A percentile compares a stretch with the other conserved stretches of the same genome.
Conservation (phyloP, 1,284 basidiomycete genomes). For the Fomes fomentarius region DNA sequence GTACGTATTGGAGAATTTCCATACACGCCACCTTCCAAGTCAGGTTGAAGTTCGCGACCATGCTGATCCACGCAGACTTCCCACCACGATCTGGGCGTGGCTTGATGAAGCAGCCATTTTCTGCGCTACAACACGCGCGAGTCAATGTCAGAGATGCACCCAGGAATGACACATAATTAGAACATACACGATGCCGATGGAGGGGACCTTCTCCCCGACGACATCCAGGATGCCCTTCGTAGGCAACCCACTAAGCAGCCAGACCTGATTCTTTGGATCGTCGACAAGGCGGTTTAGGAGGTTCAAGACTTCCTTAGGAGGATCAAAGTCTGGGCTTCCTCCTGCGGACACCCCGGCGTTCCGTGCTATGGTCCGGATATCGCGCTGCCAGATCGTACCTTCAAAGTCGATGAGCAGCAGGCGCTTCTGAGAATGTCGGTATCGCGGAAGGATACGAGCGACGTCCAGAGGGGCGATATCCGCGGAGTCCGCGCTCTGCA, state of each 20-base stretch:
- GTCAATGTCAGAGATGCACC: background rate
- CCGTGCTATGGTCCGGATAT: conserved; percentile 43
- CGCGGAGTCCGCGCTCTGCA: conserved; percentile 36
- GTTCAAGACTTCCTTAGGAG: conserved; percentile 58
- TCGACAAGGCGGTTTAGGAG: conserved; percentile 64
- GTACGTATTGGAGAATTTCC: conserved; percentile 81
- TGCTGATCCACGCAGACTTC: conserved; percentile 67
- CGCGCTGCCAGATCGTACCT: conserved; percentile 70
- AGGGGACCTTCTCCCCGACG: conserved; percentile 61
- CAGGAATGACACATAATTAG: conserved; percentile 38
- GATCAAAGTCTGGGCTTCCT: conserved; percentile 38
- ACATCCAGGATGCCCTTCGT: conserved; percentile 65
- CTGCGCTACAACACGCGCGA: conserved; percentile 53
- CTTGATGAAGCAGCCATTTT: conserved; percentile 88
- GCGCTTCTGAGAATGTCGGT: conserved; percentile 63
- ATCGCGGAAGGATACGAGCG: conserved; percentile 56
- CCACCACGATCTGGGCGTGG: conserved; percentile 44
- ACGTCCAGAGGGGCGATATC: conserved; percentile 56
- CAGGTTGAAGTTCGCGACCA: conserved; percentile 79
- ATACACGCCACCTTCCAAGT: conserved; percentile 80
- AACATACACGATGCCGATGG: conserved; percentile 76
- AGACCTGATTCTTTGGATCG: conserved; percentile 77
- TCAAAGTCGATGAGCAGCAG: conserved; percentile 83
- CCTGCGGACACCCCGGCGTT: conserved; percentile 36
- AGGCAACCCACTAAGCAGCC: conserved; percentile 79